Evolutionary conservation across 306 rosid species (phyloP).

Genomic region (Vigna radiata): DNA sequence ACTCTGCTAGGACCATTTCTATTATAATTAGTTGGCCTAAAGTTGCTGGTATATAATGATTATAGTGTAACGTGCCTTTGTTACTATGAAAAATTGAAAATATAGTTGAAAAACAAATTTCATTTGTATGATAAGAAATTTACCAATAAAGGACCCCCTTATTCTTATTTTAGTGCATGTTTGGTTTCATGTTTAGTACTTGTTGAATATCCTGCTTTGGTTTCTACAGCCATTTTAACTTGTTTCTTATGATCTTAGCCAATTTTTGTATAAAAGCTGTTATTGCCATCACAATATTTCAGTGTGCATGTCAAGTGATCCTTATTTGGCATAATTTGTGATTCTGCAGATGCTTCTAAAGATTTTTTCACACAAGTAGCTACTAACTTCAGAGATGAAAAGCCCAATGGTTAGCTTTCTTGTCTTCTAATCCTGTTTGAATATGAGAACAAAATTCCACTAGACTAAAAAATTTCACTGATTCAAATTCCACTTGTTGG

Average conservation of each 20-base stretch:
- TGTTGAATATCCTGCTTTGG: constrained; percentile 37
- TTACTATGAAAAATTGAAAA: not conserved
- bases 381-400: constrained; percentile 56
- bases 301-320: not conserved
- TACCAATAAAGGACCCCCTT: constrained; percentile 2
- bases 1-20: constrained; percentile 16
- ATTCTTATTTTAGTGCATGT: not conserved
- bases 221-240: constrained; percentile 13
- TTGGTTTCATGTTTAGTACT: no score
- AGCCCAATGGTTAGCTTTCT: constrained; percentile 57
- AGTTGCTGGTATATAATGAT: constrained; percentile 4
- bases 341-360: constrained; percentile 79
- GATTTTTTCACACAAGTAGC: constrained; percentile 69
- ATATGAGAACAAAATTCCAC: not conserved
- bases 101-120: not conserved
- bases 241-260: constrained; percentile 9
- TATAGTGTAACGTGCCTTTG: constrained; percentile 11
- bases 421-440: constrained; percentile 25
- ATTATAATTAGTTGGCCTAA: not conserved
- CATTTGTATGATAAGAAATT: not conserved
- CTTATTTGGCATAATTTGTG: constrained; percentile 16
- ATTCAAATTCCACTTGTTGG: not conserved
- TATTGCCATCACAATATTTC: constrained; percentile 12
- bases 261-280: constrained; percentile 25
- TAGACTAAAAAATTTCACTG: not conserved